Percentiles rank a stretch among this genome's conserved stretches.
Conservation (phyloP, 129 eudicot species). For the Pittosporum tobira region DNA sequence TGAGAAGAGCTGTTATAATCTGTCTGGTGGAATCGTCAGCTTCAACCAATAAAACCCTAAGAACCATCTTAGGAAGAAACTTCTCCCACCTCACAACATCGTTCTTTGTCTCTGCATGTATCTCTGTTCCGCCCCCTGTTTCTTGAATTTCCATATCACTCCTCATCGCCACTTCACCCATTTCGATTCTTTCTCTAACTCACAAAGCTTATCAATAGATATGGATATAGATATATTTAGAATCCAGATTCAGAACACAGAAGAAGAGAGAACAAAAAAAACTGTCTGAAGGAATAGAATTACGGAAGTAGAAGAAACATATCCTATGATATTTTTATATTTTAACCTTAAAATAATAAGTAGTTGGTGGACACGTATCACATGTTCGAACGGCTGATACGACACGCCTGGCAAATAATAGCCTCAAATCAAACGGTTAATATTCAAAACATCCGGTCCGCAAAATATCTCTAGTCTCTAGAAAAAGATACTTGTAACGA, state of each 20-base stretch:
- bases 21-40: constrained; percentile 87
- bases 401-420: not conserved
- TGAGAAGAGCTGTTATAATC: constrained; percentile 76
- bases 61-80: constrained; percentile 53
- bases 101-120: not conserved
- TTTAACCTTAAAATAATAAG: too few species aligned
- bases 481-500: constrained; percentile 6
- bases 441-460: not conserved
- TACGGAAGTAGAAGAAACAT: too few species aligned
- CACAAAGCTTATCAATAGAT: not conserved
- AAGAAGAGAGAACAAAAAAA: too few species aligned
- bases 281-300: too few species aligned
- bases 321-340: too few species aligned
- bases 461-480: too few species aligned
- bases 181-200: too few species aligned
- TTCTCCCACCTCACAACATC: constrained; percentile 54
- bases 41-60: constrained; percentile 73
- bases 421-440: constrained; percentile 1
- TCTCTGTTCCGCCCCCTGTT: not conserved
- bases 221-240: not conserved
- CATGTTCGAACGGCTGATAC: too few species aligned
- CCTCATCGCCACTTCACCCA: not conserved
- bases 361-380: too few species aligned
- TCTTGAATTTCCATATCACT: not conserved
- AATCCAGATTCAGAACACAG: too few species aligned